Percentiles rank a stretch among this genome's conserved stretches.
phyloP scores from a whole-genome alignment of 108 stramenopile species.

The Skeletonema marinoi region DNA sequence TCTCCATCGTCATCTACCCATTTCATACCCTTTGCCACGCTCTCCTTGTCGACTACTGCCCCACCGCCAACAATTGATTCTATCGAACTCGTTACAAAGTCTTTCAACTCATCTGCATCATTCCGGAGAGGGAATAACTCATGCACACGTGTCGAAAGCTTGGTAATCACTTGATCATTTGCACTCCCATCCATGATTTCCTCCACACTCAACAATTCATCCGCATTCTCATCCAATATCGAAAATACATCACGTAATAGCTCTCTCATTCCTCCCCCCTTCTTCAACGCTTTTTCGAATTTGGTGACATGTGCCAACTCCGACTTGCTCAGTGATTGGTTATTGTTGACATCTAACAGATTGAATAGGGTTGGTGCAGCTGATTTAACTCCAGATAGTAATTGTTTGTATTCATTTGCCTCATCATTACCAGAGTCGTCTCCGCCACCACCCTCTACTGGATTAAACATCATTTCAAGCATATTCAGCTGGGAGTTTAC shows the following conservation, averaged over 20 bases:
- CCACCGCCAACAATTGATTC: constrained; percentile 16
- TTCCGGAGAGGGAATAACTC: constrained; percentile 26
- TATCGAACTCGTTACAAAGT: constrained; percentile 15
- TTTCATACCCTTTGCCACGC: constrained; percentile 22
- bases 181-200: constrained; percentile 13
- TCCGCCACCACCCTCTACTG: not conserved
- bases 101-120: constrained; percentile 17
- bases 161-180: constrained; percentile 3
- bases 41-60: constrained; percentile 7
- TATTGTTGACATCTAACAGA: constrained; percentile 22
- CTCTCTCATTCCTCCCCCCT: constrained; percentile 25
- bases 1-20: constrained; percentile 35
- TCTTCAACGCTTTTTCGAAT: constrained; percentile 34
- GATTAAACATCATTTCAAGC: constrained; percentile 13
- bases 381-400: constrained; percentile 9
- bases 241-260: constrained; percentile 28
- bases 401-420: constrained; percentile 1
- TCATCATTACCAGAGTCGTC: not conserved
- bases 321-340: constrained; percentile 3
- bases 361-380: constrained; percentile 25
- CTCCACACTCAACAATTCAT: constrained; percentile 30
- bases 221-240: constrained; percentile 14
- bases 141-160: constrained; percentile 17
- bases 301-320: constrained; percentile 25
- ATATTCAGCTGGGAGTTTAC: constrained; percentile 16